These are phyloP conservation scores for Tricholoma sp. DNA, from an alignment of 768 basidiomycete species.

Conservation along the genomic window DNA sequence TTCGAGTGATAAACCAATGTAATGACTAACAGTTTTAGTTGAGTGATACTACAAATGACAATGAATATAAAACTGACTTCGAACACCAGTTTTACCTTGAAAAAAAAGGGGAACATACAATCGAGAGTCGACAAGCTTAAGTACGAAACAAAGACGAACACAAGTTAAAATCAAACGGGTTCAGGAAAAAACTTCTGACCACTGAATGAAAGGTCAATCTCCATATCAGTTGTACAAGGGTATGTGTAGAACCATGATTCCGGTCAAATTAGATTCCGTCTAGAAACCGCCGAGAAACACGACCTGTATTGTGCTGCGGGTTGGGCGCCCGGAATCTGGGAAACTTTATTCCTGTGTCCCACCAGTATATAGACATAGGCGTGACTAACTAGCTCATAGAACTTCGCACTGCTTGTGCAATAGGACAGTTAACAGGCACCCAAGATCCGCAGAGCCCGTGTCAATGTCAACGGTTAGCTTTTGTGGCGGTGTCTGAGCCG, in stretches of 20 bases:
- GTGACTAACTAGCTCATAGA: constrained; percentile 40
- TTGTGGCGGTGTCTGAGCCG: constrained; percentile 45
- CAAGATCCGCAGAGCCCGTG: constrained; percentile 68
- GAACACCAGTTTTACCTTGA: constrained; percentile 21
- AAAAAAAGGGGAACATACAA: not conserved
- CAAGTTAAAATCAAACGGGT: not conserved
- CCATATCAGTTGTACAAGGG: constrained; percentile 36
- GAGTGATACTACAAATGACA: not conserved
- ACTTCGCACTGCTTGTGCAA: constrained; percentile 29
- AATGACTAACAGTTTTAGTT: constrained; percentile 31
- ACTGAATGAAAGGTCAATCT: not conserved
- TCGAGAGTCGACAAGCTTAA: not conserved
- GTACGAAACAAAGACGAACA: not conserved
- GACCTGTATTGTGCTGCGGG: constrained; percentile 37
- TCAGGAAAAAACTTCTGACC: not conserved
- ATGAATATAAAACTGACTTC: constrained; percentile 13
- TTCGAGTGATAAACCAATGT: constrained; percentile 47
- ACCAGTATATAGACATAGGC: not conserved
- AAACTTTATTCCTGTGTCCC: not conserved
- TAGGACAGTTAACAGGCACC: constrained; percentile 35
- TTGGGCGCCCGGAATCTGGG: constrained; percentile 46
- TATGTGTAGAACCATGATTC: constrained; percentile 46
- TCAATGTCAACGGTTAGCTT: constrained; percentile 55
- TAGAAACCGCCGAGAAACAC: not conserved
- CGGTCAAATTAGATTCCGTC: not conserved